phyloP scores from a whole-genome alignment of 345 rosid genomes.

The Erysimum cheiranthoides region DNA sequence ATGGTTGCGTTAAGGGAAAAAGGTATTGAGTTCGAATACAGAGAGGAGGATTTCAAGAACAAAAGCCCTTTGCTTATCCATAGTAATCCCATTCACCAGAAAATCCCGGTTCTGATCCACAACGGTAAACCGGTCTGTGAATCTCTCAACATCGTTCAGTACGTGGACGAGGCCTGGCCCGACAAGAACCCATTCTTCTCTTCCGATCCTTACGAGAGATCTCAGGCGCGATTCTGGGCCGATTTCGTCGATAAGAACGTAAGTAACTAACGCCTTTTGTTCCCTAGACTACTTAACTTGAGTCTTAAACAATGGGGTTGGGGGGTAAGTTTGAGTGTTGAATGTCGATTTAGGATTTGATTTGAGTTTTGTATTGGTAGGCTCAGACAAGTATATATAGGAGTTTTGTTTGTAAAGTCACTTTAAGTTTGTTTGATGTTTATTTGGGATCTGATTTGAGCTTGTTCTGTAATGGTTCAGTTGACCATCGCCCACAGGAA shows the following conservation, averaged over 20 bases:
- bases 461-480: not conserved
- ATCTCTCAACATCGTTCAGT: conserved; percentile 28
- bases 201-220: conserved; percentile 39
- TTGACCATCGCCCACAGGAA: conserved; percentile 14
- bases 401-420: too few species aligned
- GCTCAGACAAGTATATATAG: too few species aligned
- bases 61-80: conserved; percentile 41
- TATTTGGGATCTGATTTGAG: too few species aligned
- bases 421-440: too few species aligned
- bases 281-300: not conserved
- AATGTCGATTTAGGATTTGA: not conserved
- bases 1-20: conserved; percentile 40
- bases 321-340: not conserved
- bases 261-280: not conserved
- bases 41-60: conserved; percentile 31
- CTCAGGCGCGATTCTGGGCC: conserved; percentile 40
- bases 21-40: conserved; percentile 37
- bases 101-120: conserved; percentile 40
- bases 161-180: conserved; percentile 42
- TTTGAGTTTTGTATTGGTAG: not conserved
- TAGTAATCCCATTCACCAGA: conserved; percentile 43
- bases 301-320: not conserved
- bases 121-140: conserved; percentile 38
- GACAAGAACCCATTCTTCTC: conserved; percentile 45
- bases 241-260: conserved; percentile 45